Evolutionary conservation across 2,329 filamentous ascomycete genomes (phyloP).

Genomic region (Phoma sp.): DNA sequence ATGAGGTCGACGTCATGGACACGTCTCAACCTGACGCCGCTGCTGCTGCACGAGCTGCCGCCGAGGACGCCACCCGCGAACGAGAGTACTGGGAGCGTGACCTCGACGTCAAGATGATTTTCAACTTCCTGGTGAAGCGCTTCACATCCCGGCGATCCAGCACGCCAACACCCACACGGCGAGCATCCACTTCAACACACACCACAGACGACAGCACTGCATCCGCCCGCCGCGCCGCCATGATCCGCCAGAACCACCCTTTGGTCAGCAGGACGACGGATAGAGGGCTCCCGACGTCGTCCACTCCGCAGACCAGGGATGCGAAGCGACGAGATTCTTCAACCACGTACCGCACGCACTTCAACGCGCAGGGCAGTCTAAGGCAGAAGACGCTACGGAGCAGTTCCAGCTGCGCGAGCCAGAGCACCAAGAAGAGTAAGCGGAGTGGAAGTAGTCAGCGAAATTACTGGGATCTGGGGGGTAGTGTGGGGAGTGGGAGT

Average conservation of each 20-base stretch:
- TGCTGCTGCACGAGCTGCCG: slow-evolving; percentile 22
- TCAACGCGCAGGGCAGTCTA: slow-evolving; percentile 23
- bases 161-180: slow-evolving; percentile 27
- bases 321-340: slow-evolving; percentile 25
- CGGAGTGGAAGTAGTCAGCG: slow-evolving; percentile 73
- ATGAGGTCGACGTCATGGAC: slow-evolving; percentile 54
- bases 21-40: slow-evolving; percentile 43
- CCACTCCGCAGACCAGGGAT: slow-evolving; percentile 25
- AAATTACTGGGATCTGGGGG: slow-evolving; percentile 93
- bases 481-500: slow-evolving; percentile 74
- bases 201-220: slow-evolving; percentile 33
- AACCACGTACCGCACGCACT: slow-evolving; percentile 29
- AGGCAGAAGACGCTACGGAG: slow-evolving; percentile 41
- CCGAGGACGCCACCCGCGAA: slow-evolving; percentile 53
- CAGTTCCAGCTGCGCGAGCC: slow-evolving; percentile 79
- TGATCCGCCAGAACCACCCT: slow-evolving; percentile 88
- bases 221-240: slow-evolving; percentile 72
- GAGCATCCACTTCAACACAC: slow-evolving; percentile 35
- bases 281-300: slow-evolving; percentile 36
- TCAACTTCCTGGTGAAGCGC: slow-evolving; percentile 64
- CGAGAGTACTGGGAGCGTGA: slow-evolving; percentile 92
- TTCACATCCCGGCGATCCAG: slow-evolving; percentile 47
- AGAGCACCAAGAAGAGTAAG: slow-evolving; percentile 79
- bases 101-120: slow-evolving; percentile 88
- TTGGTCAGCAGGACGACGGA: slow-evolving; percentile 67